These are phyloP conservation scores for Trichosporon coremiiforme DNA, from an alignment of 1,284 basidiomycete genomes.

Conservation along the genomic window DNA sequence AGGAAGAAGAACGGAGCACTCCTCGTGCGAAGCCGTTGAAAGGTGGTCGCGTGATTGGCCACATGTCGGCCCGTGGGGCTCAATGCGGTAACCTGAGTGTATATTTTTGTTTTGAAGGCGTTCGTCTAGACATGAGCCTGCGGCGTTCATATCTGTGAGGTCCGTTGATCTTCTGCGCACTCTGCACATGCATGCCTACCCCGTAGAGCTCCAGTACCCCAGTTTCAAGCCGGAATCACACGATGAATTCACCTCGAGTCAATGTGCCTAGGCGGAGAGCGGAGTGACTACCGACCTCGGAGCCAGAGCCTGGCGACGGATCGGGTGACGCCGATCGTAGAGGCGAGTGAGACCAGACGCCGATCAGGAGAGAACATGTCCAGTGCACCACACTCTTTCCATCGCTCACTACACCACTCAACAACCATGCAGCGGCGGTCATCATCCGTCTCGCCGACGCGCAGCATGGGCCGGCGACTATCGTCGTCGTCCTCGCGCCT, in stretches of 20 bases:
- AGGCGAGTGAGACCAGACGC: background rate
- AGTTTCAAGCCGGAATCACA: background rate
- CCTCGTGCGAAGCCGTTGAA: background rate
- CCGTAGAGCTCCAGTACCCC: background rate
- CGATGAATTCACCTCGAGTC: background rate
- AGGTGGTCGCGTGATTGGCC: background rate
- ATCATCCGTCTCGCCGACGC: conserved; percentile 17
- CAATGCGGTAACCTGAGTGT: background rate
- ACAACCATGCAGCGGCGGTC: conserved; percentile 19
- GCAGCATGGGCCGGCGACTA: conserved; percentile 8
- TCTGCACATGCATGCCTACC: background rate
- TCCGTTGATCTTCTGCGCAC: background rate
- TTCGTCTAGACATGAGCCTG: too few relatives aligned
- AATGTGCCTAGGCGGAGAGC: background rate
- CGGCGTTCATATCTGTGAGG: background rate
- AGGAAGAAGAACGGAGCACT: too few relatives aligned
- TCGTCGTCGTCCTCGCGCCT: background rate
- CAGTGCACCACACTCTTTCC: background rate
- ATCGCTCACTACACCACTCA: background rate
- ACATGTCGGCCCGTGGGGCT: background rate
- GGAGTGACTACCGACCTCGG: conserved; percentile 10
- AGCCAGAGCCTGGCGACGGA: background rate
- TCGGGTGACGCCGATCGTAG: conserved; percentile 11
- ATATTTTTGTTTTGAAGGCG: conserved; percentile 1
- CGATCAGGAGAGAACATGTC: background rate